Evolutionary conservation across 768 basidiomycete genomes (phyloP), one percentile per base, ranked within the genome.

Genomic region (Kondoa subrosea): DNA sequence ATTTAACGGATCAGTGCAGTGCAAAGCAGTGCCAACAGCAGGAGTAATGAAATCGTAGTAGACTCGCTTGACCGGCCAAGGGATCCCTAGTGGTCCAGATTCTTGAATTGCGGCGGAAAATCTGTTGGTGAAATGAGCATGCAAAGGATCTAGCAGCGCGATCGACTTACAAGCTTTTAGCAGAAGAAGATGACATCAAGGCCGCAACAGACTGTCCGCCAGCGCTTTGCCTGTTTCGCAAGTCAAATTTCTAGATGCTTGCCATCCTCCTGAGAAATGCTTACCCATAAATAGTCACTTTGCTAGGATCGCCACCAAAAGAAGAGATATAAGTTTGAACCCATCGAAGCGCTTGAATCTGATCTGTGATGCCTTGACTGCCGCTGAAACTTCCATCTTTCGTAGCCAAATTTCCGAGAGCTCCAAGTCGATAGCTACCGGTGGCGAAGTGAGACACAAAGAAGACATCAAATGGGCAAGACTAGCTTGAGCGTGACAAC

Each of bases 311-410:
- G 1, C 85, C 85, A 21, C 85, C 85, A 71, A 87, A 87, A 3
- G 80, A 80, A 2, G 78, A 80, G 21, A 87, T 82, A 71, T 87
- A 85, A 14, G 83, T 77, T 68, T 85, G 81, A 1, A 87, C 77
- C 74, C 85, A 87, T 21, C 76, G 69, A 0, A 87, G 76, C 0
- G 85, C 84, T 34, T 78, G 76, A 1, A 79, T 77, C 75, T 87
- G 85, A 73, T 88, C 86, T 34, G 77, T 78, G 17, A 86, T 76
- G 16, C 85, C 85, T 1, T 80, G 80, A 69, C 86, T 85, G 30
- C 71, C 74, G 3, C 73, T 72, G 1, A 68, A 65, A 12, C 12
- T 16, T 65, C 56, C 33, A 34, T 16, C 21, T 8, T 61, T 30
- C 14, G 64, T 26, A 8, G 56, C 64, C 2, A 65, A 40, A 50